Evolutionary conservation across 2,329 filamentous ascomycete genomes (phyloP).

Genomic region (Tolypocladium guangdongense): DNA sequence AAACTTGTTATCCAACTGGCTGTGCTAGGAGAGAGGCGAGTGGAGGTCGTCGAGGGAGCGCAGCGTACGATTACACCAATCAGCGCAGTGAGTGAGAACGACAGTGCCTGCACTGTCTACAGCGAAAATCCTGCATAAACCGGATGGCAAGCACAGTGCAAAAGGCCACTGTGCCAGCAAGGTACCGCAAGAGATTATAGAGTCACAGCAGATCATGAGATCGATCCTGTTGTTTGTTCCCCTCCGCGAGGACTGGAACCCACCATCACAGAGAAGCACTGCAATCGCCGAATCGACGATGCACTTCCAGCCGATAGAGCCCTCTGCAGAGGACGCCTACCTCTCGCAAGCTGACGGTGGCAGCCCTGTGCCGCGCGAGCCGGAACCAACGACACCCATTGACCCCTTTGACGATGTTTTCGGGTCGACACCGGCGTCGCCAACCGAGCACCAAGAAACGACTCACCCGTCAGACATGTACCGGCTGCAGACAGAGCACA

Average conservation of each 20-base stretch:
- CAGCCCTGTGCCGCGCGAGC: neutral
- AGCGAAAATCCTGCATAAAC: neutral
- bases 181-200: neutral
- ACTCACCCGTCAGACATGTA: constrained; percentile 53
- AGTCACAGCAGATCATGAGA: neutral
- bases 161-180: neutral
- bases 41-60: neutral
- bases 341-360: constrained; percentile 10
- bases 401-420: constrained; percentile 27
- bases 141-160: neutral
- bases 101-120: neutral
- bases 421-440: constrained; percentile 15
- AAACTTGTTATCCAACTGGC: neutral
- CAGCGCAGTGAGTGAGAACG: neutral
- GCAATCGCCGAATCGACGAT: constrained; percentile 8
- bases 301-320: constrained; percentile 23
- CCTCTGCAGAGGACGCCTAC: constrained; percentile 16
- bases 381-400: neutral
- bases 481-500: constrained; percentile 63
- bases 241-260: neutral
- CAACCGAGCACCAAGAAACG: constrained; percentile 5
- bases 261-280: neutral
- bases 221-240: neutral
- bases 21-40: neutral
- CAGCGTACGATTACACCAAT: neutral